A percentile compares a stretch with the other conserved stretches of the same genome.
phyloP scores from a whole-genome alignment of 2,329 filamentous ascomycete genomes.

The Aspergillus quadrilineatus region DNA sequence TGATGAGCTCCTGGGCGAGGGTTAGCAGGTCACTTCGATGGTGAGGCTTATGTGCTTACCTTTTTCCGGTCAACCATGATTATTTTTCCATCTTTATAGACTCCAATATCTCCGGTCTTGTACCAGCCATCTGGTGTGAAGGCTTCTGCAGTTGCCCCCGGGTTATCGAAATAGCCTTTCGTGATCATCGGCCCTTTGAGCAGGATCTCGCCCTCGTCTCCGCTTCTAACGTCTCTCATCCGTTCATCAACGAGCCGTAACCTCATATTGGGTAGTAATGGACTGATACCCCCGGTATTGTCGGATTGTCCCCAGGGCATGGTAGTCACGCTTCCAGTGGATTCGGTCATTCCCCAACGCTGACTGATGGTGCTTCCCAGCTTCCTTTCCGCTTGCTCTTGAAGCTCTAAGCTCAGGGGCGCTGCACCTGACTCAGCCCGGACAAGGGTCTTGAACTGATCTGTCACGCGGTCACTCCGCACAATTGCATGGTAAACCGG shows the following conservation, averaged over 20 bases:
- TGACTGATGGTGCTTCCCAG: conserved; percentile 36
- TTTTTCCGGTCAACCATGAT: conserved; percentile 20
- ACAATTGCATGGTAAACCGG: conserved; percentile 61
- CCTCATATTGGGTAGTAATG: conserved; percentile 16
- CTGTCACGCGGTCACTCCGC: conserved; percentile 55
- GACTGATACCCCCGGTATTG: conserved; percentile 18
- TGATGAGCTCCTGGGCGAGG: conserved; percentile 17
- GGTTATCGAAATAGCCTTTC: conserved; percentile 17
- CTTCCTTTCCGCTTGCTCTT: conserved; percentile 52
- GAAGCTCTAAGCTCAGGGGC: conserved; percentile 56
- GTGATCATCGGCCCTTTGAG: conserved; percentile 18
- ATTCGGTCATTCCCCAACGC: conserved; percentile 19
- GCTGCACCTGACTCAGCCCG: conserved; percentile 56
- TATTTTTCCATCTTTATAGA: conserved; percentile 13
- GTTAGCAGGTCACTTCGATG: not conserved
- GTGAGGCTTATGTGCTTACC: conserved; percentile 1
- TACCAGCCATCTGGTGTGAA: conserved; percentile 17
- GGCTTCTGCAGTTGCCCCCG: conserved; percentile 12
- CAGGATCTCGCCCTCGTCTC: conserved; percentile 15
- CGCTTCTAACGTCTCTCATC: conserved; percentile 8
- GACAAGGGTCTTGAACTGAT: conserved; percentile 55
- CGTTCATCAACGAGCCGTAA: conserved; percentile 15
- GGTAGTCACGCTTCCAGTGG: conserved; percentile 19
- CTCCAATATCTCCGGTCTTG: conserved; percentile 18
- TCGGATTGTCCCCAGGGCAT: conserved; percentile 18